Conservation (phyloP, 352 stramenopile genomes). For the Pythium sukuiense region DNA sequence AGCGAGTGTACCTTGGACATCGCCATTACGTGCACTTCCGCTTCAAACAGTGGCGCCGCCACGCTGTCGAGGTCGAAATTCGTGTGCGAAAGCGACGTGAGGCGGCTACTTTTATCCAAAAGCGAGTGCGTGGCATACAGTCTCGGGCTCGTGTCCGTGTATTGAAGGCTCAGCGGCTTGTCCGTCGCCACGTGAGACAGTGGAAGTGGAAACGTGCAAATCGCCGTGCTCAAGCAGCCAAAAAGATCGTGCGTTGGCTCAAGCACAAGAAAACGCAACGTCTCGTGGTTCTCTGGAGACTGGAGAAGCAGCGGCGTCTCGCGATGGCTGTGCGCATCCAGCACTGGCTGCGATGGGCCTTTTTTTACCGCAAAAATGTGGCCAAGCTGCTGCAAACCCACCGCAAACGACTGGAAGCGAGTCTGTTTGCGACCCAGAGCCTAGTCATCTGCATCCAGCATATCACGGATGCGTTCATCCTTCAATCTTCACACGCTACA, state of each 20-base stretch:
- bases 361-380: constrained; percentile 31
- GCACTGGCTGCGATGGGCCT: constrained; percentile 29
- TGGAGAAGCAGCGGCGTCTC: constrained; percentile 31
- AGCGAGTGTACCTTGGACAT: constrained; percentile 35
- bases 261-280: constrained; percentile 36
- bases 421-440: constrained; percentile 39
- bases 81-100: constrained; percentile 26
- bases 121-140: constrained; percentile 30
- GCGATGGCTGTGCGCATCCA: constrained; percentile 32
- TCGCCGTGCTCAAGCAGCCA: constrained; percentile 25
- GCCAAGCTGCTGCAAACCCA: constrained; percentile 14
- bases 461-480: constrained; percentile 36
- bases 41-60: constrained; percentile 25
- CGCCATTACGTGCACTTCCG: constrained; percentile 13
- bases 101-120: constrained; percentile 41
- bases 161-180: constrained; percentile 29
- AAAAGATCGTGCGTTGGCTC: constrained; percentile 41
- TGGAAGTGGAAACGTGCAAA: constrained; percentile 40
- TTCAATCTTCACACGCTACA: constrained; percentile 29
- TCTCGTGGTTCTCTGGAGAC: constrained; percentile 36
- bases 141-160: constrained; percentile 26
- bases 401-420: constrained; percentile 33
- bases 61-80: constrained; percentile 36
- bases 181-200: constrained; percentile 31
- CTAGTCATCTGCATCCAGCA: constrained; percentile 44